These are phyloP conservation scores for Yamadazyma spencermartinsiae DNA, from an alignment of 1,139 yeast species.

Conservation along the genomic window DNA sequence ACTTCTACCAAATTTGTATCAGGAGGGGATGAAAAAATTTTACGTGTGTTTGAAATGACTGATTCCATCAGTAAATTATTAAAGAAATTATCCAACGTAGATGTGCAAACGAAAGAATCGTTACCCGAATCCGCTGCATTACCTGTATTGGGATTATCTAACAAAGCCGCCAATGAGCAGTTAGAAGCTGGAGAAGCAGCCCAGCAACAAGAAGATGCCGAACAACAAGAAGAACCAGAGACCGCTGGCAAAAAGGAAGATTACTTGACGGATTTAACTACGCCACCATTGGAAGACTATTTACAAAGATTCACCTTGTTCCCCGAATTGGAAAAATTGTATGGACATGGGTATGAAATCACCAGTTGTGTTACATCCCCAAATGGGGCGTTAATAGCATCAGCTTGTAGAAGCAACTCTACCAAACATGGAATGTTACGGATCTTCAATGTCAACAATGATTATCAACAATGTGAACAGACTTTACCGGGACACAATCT, in stretches of 20 bases:
- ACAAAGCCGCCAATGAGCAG: slow-evolving; percentile 70
- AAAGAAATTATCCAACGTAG: slow-evolving; percentile 52
- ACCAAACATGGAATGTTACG: slow-evolving; percentile 84
- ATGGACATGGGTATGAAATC: slow-evolving; percentile 97
- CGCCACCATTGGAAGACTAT: slow-evolving; percentile 86
- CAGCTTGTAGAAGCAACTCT: slow-evolving; percentile 89
- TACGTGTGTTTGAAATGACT: slow-evolving; percentile 91
- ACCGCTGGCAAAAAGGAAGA: slow-evolving; percentile 44
- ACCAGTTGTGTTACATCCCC: slow-evolving; percentile 75
- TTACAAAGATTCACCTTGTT: slow-evolving; percentile 89
- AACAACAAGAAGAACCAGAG: slow-evolving; percentile 37
- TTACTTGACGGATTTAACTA: slow-evolving; percentile 41
- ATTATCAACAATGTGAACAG: slow-evolving; percentile 36
- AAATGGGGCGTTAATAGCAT: slow-evolving; percentile 66
- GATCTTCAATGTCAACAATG: slow-evolving; percentile 59
- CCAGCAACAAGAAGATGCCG: slow-evolving; percentile 43
- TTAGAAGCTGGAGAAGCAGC: slow-evolving; percentile 58
- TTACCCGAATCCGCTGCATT: slow-evolving; percentile 83
- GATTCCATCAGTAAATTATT: slow-evolving; percentile 68
- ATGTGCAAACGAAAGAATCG: slow-evolving; percentile 21
- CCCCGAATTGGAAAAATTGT: slow-evolving; percentile 92
- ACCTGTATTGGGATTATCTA: slow-evolving; percentile 92
- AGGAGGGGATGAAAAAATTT: slow-evolving; percentile 94
- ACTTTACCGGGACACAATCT: slow-evolving; percentile 65
- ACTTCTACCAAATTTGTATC: slow-evolving; percentile 70